Conservation (phyloP, 345 rosid genomes). For the Citrus sinensis region DNA sequence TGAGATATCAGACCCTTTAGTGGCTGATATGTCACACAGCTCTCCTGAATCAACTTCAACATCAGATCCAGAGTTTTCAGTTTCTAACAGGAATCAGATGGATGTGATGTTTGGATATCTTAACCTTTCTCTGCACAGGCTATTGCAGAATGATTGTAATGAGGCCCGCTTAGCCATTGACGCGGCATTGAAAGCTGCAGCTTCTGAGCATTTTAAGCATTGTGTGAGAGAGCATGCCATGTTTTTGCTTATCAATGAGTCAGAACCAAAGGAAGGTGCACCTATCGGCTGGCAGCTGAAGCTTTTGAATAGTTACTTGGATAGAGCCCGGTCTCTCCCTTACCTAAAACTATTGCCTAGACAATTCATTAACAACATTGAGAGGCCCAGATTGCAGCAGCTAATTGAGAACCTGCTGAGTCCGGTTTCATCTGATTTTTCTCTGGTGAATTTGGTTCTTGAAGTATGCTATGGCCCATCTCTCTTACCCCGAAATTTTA, state of each 20-base stretch:
- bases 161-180: constrained; percentile 57
- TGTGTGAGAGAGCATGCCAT: constrained; percentile 75
- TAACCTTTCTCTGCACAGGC: constrained; percentile 62
- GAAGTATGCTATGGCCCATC: constrained; percentile 76
- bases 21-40: constrained; percentile 15
- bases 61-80: constrained; percentile 25
- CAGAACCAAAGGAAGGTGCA: constrained; percentile 31
- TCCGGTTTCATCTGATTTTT: constrained; percentile 51
- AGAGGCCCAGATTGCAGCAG: constrained; percentile 58
- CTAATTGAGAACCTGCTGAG: constrained; percentile 50
- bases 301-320: constrained; percentile 52
- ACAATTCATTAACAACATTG: constrained; percentile 50
- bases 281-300: constrained; percentile 38
- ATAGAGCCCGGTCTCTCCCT: constrained; percentile 42
- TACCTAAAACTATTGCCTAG: constrained; percentile 56
- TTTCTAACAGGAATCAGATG: constrained; percentile 23
- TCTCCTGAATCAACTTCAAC: constrained; percentile 24
- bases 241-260: constrained; percentile 39
- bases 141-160: constrained; percentile 49
- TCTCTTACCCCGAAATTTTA: constrained; percentile 55
- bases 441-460: constrained; percentile 59
- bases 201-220: constrained; percentile 39
- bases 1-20: constrained; percentile 22
- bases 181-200: constrained; percentile 50
- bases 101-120: constrained; percentile 74